Evolutionary conservation across 345 rosid genomes (phyloP), one percentile per base, ranked within the genome.

Genomic region (Anastatica hierochuntica): DNA sequence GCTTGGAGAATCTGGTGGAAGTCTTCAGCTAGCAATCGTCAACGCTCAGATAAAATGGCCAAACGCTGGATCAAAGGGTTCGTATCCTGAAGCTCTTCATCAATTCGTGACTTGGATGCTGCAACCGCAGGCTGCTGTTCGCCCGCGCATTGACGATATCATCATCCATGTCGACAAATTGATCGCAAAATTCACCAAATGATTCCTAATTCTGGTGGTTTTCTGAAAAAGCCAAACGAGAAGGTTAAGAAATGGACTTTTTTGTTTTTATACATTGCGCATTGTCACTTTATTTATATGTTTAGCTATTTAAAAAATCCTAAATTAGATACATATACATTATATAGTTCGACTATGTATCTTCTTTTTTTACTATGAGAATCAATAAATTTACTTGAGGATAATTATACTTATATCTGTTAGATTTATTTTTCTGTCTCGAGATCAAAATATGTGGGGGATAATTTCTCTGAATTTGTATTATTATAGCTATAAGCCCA

Each of bases 41-140:
- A 94, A 88, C 73, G 95, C 90, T n/a, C 95, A 85, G 70, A 63
- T 94, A 53, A 94, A 88, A 72, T 88, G 99, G 99, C 97, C 99
- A 21, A 67, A 60, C 33, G 70, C 78, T 23, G 97, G 95, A 66
- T 89, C 97, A 13, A 88, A 80, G 59, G 76, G 51, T 8, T 39
- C 72, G 14, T 88, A 88, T 45, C 99, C 99, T 17, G 97, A 88
- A 30, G 87, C 90, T 24, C 82, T 92, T 20, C 99, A 82, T 71
- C 83, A 88, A 69, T 92, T 92, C 17, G 87, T 92, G 44, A 83
- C 75, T 34, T 92, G 99, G 99, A 88, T 92, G 99, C 87, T 92
- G 64, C 99, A 88, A 75, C 82, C 97, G 0, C 94, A 88, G 67
- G 68, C 80, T 36, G 68, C 97, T 8, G 89, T 92, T 48, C 90